Base-by-base conservation (phyloP, 2,329 filamentous ascomycete species). In the Fusarium goolgardi region DNA sequence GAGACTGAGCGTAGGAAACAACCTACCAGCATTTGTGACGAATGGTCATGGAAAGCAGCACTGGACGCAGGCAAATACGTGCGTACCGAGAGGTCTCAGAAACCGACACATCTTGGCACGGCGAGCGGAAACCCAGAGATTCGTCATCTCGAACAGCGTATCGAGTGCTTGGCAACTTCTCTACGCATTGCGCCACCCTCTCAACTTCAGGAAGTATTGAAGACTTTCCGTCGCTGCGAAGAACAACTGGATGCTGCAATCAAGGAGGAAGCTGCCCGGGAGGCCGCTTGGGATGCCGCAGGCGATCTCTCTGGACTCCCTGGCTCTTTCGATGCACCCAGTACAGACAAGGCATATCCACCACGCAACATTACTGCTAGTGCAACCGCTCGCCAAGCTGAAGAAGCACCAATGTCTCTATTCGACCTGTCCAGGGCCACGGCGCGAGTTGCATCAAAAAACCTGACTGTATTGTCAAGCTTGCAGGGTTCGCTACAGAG, bases 41-140 rank as follows among this genome's bases (percentile, higher is more conserved):
- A 91, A 59, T 90, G 91, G 78, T 91, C 91, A 2, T 96, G 92
- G 92, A 88, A 88, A 61, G 92, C 92, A 9, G 92, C 92, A 6
- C 83, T 95, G 43, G 86, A 90, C 70, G 91, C 92, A n/a, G 92
- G 92, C 18, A 90, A 91, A 63, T 92, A 94, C 76, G 84, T 88
- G 34, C 85, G 86, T 20, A 88, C 84, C 15, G 73, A 80, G 18
- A 79, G 79, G 34, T 88, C 87, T 0, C 71, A 84, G 23, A 83
- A 81, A 27, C 86, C 87, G 6, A 88, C 86, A 3, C 87, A 89
- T 72, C 78, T 89, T 23, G 84, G 88, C 44, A 88, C 87, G 32
- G 82, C 85, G 18, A 88, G 82, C 73, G 84, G 85, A 70, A 85
- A 89, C 77, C 79, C 83, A 27, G 82, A 88, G 59, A 86, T 96